These are phyloP conservation scores for Wickerhamiella domercqiae DNA, from an alignment of 805 yeast species.

Conservation along the genomic window DNA sequence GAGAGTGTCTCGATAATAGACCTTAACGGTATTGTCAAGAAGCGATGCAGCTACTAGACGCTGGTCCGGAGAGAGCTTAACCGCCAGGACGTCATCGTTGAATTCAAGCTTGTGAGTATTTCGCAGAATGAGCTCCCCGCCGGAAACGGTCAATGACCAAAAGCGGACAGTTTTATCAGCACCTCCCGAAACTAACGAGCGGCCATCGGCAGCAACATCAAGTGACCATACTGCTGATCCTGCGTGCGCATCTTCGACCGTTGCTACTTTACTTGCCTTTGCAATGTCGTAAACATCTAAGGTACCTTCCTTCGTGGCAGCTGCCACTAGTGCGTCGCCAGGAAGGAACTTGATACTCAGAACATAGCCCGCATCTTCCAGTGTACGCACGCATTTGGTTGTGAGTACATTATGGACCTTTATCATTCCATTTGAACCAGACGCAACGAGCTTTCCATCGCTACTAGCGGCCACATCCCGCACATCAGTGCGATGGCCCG, in stretches of 20 bases:
- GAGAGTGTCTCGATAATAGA: conserved; percentile 71
- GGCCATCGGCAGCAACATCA: conserved; percentile 77
- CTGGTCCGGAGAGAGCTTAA: conserved; percentile 66
- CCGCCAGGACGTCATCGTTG: conserved; percentile 68
- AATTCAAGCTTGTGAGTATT: conserved; percentile 76
- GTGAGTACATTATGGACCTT: conserved; percentile 79
- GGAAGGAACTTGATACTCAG: conserved; percentile 70
- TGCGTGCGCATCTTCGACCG: conserved; percentile 63
- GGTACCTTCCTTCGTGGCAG: conserved; percentile 80
- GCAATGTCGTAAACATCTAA: conserved; percentile 77
- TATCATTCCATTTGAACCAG: conserved; percentile 80
- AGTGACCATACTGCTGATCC: conserved; percentile 72
- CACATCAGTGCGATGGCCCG: conserved; percentile 84
- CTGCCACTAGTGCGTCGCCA: conserved; percentile 74
- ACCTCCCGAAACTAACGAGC: conserved; percentile 74
- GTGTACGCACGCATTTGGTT: conserved; percentile 63
- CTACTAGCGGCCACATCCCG: conserved; percentile 69
- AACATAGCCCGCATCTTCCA: conserved; percentile 71
- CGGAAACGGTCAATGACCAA: conserved; percentile 62
- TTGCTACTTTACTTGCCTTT: conserved; percentile 55
- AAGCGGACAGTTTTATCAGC: conserved; percentile 82
- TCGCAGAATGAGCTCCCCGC: conserved; percentile 46
- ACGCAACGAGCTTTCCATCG: conserved; percentile 65
- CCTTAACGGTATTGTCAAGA: conserved; percentile 89
- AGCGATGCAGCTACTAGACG: conserved; percentile 69